Conservation (phyloP, 345 rosid species). For the Citrus unshiu region DNA sequence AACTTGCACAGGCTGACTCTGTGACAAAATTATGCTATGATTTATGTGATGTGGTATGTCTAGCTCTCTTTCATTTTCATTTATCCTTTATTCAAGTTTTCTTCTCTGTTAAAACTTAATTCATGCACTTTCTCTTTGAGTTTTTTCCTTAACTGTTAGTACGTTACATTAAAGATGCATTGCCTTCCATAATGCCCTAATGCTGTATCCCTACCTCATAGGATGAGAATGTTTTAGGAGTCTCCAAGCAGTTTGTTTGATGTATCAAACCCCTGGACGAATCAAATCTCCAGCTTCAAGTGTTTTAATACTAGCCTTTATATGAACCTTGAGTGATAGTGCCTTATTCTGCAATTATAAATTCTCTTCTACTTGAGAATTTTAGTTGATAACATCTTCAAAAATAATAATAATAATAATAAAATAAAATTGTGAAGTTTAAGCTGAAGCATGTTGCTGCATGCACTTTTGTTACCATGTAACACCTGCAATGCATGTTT, state of each 20-base stretch:
- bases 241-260: neutral
- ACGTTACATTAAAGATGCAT: neutral
- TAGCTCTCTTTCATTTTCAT: constrained; percentile 7
- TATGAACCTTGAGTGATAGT: neutral
- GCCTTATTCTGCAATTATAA: neutral
- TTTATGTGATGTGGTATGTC: constrained; percentile 70
- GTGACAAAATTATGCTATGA: constrained; percentile 66
- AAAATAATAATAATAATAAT: too few species aligned
- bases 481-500: constrained; percentile 1
- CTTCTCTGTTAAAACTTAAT: constrained; percentile 3
- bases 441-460: neutral
- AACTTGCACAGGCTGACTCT: constrained; percentile 42
- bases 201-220: neutral
- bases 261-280: neutral
- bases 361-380: neutral
- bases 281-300: neutral
- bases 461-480: neutral
- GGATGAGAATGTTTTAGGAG: neutral
- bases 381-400: neutral
- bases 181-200: neutral
- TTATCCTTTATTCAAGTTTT: neutral
- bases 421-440: neutral
- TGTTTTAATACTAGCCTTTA: neutral
- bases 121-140: neutral
- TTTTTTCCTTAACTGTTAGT: neutral